Evolutionary conservation across 2,329 filamentous ascomycete genomes (phyloP).

Genomic region (Beauveria caledonica): DNA sequence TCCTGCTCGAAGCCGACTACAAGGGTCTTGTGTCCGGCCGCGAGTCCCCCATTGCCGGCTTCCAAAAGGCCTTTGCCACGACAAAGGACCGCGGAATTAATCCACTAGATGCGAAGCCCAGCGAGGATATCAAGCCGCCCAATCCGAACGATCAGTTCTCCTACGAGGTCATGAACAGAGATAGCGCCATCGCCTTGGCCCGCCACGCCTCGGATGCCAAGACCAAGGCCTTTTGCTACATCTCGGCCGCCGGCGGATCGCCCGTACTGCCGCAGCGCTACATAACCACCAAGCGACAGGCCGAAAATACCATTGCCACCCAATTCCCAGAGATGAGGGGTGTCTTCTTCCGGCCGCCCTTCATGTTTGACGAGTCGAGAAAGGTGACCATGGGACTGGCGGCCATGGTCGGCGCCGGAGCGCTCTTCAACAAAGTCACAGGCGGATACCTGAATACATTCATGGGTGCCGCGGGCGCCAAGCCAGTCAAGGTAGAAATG

Average conservation of each 20-base stretch:
- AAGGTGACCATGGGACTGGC: constrained; percentile 80
- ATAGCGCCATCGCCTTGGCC: constrained; percentile 76
- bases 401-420: constrained; percentile 63
- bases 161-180: constrained; percentile 96
- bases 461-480: constrained; percentile 74
- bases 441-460: constrained; percentile 68
- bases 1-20: constrained; percentile 95
- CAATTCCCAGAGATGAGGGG: constrained; percentile 68
- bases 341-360: constrained; percentile 76
- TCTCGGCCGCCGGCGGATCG: constrained; percentile 80
- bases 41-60: constrained; percentile 70
- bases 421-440: constrained; percentile 67
- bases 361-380: constrained; percentile 81
- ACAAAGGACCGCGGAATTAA: constrained; percentile 58
- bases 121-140: constrained; percentile 53
- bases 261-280: constrained; percentile 80
- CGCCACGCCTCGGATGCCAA: constrained; percentile 60
- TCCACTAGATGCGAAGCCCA: constrained; percentile 55
- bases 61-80: constrained; percentile 69
- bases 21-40: constrained; percentile 81
- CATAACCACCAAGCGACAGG: constrained; percentile 84
- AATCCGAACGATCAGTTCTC: constrained; percentile 72
- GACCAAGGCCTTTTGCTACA: constrained; percentile 69
- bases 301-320: constrained; percentile 66
- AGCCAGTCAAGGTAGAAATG: constrained; percentile 78